A percentile compares a stretch with the other conserved stretches of the same genome.
These are phyloP conservation scores for Tetrastigma voinierianum DNA, from an alignment of 164 flowering plant species.

Conservation along the genomic window DNA sequence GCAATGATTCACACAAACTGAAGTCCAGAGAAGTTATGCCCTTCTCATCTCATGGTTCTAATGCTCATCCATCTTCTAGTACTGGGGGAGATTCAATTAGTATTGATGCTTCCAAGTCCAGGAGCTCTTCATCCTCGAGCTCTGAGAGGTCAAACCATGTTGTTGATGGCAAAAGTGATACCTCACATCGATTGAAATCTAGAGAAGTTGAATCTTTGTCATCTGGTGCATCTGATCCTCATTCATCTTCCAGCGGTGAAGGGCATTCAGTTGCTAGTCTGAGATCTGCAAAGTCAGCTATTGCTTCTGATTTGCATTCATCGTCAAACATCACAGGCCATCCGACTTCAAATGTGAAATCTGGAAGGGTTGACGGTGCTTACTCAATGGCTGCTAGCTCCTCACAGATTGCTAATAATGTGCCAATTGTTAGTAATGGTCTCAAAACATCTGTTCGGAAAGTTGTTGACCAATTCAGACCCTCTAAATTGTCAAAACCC, in stretches of 20 bases:
- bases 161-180: constrained; percentile 8
- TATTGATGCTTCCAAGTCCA: constrained; percentile 6
- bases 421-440: constrained; percentile 37
- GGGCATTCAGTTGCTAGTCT: constrained; percentile 13
- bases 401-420: constrained; percentile 20
- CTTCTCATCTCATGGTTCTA: constrained; percentile 21
- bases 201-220: constrained; percentile 20
- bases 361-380: constrained; percentile 21
- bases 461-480: constrained; percentile 62
- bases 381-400: constrained; percentile 12
- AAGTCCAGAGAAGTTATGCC: constrained; percentile 22
- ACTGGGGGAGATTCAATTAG: constrained; percentile 12
- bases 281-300: constrained; percentile 11
- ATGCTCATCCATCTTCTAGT: constrained; percentile 16
- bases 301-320: constrained; percentile 24
- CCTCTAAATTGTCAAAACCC: constrained; percentile 43
- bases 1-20: constrained; percentile 7
- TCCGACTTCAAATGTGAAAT: constrained; percentile 22
- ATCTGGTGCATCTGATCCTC: constrained; percentile 26
- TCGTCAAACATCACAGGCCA: constrained; percentile 15
- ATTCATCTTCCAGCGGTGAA: constrained; percentile 17
- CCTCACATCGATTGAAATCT: constrained; percentile 21
- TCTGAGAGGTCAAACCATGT: constrained; percentile 18
- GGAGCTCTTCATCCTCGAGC: constrained; percentile 13
- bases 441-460: constrained; percentile 57